phyloP scores from a whole-genome alignment of 139 green algal species.

The Chlamydomonas urium region DNA sequence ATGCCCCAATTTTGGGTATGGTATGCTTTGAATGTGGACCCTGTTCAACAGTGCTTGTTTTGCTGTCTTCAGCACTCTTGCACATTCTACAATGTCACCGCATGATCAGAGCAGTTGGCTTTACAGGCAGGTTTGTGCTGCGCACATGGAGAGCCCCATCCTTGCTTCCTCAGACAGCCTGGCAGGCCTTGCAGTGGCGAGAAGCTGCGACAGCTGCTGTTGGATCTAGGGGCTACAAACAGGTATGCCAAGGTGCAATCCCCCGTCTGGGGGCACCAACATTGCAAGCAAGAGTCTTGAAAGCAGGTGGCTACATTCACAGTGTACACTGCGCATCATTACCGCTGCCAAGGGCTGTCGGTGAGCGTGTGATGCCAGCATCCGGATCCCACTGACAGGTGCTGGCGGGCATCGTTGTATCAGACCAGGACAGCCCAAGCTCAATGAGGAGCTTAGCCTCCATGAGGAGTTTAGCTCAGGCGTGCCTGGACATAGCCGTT shows the following conservation, averaged over 20 bases:
- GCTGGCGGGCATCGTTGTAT: conserved; percentile 39
- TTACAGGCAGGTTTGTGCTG: conserved; percentile 45
- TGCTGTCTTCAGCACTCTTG: neutral
- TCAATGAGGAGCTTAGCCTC: conserved; percentile 25
- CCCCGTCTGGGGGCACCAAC: no score
- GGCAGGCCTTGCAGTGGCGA: neutral
- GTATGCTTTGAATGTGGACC: no score
- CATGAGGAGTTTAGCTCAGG: no score
- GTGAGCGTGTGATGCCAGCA: no score
- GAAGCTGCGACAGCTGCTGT: conserved; percentile 24
- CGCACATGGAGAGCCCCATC: no score
- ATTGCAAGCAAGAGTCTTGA: no score
- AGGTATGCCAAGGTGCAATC: neutral
- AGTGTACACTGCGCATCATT: neutral
- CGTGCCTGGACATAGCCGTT: conserved; percentile 50
- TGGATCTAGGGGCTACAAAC: conserved; percentile 25
- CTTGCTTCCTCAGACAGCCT: conserved; percentile 12
- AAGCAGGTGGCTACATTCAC: no score
- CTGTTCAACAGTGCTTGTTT: neutral
- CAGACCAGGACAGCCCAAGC: conserved; percentile 25
- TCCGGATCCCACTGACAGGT: no score
- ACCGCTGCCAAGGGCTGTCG: neutral
- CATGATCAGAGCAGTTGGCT: conserved; percentile 44
- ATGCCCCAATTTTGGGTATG: no score
- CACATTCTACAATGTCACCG: no score